phyloP scores from a whole-genome alignment of 768 basidiomycete genomes.

The Termitomyces sp. region DNA sequence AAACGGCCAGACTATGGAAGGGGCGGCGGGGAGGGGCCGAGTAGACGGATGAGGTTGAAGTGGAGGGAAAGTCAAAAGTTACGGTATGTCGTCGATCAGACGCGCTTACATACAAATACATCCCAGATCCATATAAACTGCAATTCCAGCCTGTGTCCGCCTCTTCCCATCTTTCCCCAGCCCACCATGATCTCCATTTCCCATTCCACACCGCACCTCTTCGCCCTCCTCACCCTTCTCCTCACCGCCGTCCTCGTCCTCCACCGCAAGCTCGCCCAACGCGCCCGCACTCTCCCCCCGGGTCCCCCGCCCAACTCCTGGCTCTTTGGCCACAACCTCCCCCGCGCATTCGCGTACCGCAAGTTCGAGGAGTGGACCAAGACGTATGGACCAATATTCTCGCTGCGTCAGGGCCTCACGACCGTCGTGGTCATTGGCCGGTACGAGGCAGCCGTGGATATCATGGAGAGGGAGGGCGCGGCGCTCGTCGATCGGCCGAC shows the following conservation, averaged over 20 bases:
- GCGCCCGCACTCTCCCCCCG: constrained; percentile 35
- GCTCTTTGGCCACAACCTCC: constrained; percentile 38
- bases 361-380: constrained; percentile 59
- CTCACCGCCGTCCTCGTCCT: constrained; percentile 27
- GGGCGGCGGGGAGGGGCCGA: no score
- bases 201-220: constrained; percentile 18
- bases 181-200: background rate
- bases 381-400: constrained; percentile 59
- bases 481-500: constrained; percentile 52
- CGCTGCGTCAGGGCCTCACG: constrained; percentile 46
- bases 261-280: constrained; percentile 22
- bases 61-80: no score
- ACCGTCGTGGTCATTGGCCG: constrained; percentile 47
- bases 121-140: no score
- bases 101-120: no score
- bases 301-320: constrained; percentile 37
- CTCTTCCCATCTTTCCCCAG: background rate
- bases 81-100: no score
- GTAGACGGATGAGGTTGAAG: no score
- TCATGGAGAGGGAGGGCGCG: constrained; percentile 67
- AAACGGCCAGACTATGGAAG: no score
- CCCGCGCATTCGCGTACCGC: constrained; percentile 41
- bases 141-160: background rate
- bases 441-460: constrained; percentile 55
- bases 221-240: constrained; percentile 29